Evolutionary conservation across 2,329 filamentous ascomycete species (phyloP).

Genomic region (Aaosphaeria pasadenensis): DNA sequence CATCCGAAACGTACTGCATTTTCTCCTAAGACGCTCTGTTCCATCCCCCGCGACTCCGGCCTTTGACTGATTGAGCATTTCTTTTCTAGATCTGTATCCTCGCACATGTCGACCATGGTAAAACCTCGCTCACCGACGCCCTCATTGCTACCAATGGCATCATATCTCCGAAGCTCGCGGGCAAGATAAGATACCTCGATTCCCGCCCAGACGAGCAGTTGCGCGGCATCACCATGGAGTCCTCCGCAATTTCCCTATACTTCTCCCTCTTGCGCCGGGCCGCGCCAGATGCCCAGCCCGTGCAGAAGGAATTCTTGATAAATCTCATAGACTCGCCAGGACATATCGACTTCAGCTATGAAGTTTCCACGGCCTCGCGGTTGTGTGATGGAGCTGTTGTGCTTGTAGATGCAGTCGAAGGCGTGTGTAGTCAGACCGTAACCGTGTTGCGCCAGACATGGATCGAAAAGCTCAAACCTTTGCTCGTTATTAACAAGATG

Average conservation of each 20-base stretch:
- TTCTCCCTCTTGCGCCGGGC: constrained; percentile 85
- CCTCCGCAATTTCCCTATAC: constrained; percentile 92
- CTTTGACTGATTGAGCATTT: constrained; percentile 19
- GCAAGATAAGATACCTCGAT: constrained; percentile 97
- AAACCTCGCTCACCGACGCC: constrained; percentile 94
- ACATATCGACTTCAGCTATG: constrained; percentile 97
- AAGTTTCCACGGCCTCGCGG: constrained; percentile 92
- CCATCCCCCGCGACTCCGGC: constrained; percentile 7
- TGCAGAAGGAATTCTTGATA: constrained; percentile 86
- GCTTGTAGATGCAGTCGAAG: constrained; percentile 93
- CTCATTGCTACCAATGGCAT: constrained; percentile 98
- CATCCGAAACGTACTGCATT: constrained; percentile 77
- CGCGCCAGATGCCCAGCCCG: constrained; percentile 64
- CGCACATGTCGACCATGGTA: constrained; percentile 95
- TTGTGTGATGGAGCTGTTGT: constrained; percentile 94
- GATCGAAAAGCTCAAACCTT: constrained; percentile 90
- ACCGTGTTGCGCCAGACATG: constrained; percentile 93
- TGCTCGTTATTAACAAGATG: constrained; percentile 98
- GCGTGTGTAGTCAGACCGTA: constrained; percentile 97
- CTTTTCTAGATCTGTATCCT: constrained; percentile 80
- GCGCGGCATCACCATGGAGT: constrained; percentile 99
- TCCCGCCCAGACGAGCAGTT: constrained; percentile 94
- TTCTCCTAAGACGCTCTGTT: constrained; percentile 5
- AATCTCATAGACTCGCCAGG: constrained; percentile 98
- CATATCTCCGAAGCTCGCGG: constrained; percentile 94